These are phyloP conservation scores for Solanum virginianum DNA, from an alignment of 257 asterid genomes.

Conservation along the genomic window DNA sequence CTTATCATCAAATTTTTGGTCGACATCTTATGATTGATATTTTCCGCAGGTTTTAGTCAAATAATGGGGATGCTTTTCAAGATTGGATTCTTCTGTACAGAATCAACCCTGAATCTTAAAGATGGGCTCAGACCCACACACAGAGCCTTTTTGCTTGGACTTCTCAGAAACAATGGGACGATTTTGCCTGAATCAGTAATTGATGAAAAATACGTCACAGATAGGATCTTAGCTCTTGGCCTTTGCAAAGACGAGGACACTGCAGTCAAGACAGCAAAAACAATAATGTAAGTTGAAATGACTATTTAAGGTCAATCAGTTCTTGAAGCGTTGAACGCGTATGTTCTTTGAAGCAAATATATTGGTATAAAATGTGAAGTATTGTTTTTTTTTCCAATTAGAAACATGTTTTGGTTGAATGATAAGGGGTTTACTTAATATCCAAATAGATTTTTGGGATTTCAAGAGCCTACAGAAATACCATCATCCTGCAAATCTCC, in stretches of 20 bases:
- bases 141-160: slow-evolving; percentile 25
- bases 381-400: background rate
- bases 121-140: slow-evolving; percentile 43
- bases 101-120: slow-evolving; percentile 22
- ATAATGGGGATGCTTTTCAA: slow-evolving; percentile 80
- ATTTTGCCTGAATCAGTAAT: slow-evolving; percentile 11
- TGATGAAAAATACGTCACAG: slow-evolving; percentile 48
- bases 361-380: background rate
- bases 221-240: slow-evolving; percentile 44
- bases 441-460: slow-evolving; percentile 54
- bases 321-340: background rate
- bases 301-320: background rate
- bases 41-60: slow-evolving; percentile 65
- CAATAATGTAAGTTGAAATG: slow-evolving; percentile 50
- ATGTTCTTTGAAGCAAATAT: background rate
- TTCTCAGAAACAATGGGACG: slow-evolving; percentile 21
- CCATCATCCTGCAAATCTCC: slow-evolving; percentile 52
- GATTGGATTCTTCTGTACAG: slow-evolving; percentile 64
- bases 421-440: background rate
- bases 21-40: background rate
- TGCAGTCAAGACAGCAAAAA: slow-evolving; percentile 61
- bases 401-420: background rate
- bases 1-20: background rate
- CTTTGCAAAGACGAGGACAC: slow-evolving; percentile 39
- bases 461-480: slow-evolving; percentile 53